Conservation (phyloP, 2,329 filamentous ascomycete species). For the Neopestalotiopsis rosae region DNA sequence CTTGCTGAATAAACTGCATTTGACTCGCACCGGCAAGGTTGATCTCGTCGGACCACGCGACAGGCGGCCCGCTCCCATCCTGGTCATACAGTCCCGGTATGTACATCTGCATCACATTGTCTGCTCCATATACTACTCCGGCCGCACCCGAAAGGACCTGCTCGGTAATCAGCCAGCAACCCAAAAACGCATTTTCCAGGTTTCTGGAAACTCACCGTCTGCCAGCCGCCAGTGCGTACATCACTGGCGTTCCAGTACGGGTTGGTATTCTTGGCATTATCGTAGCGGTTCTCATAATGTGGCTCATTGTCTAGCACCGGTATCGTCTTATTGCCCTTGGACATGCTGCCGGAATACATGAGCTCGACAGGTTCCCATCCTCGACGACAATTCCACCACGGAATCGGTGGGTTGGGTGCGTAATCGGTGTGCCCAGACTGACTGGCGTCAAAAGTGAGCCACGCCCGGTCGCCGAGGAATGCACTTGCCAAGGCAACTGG, state of each 20-base stretch:
- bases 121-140: constrained; percentile 26
- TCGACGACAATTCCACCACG: constrained; percentile 22
- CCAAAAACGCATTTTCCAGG: background rate
- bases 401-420: constrained; percentile 28
- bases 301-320: constrained; percentile 28
- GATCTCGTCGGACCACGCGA: constrained; percentile 24
- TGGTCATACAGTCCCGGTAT: constrained; percentile 22
- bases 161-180: background rate
- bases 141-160: constrained; percentile 26
- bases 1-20: constrained; percentile 26
- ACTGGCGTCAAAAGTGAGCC: constrained; percentile 28
- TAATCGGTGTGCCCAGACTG: constrained; percentile 28
- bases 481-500: constrained; percentile 25
- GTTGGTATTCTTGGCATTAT: constrained; percentile 23
- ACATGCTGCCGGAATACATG: constrained; percentile 25
- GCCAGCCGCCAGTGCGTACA: constrained; percentile 25
- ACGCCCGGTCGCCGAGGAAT: constrained; percentile 23
- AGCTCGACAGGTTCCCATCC: constrained; percentile 27
- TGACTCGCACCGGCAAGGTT: constrained; percentile 25
- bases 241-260: constrained; percentile 27
- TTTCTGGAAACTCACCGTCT: constrained; percentile 21
- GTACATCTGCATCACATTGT: constrained; percentile 27
- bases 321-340: constrained; percentile 18
- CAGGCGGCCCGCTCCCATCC: constrained; percentile 23
- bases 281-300: constrained; percentile 27